These are phyloP conservation scores for Rhizopogon vulgaris DNA, from an alignment of 768 basidiomycete genomes.

Conservation along the genomic window DNA sequence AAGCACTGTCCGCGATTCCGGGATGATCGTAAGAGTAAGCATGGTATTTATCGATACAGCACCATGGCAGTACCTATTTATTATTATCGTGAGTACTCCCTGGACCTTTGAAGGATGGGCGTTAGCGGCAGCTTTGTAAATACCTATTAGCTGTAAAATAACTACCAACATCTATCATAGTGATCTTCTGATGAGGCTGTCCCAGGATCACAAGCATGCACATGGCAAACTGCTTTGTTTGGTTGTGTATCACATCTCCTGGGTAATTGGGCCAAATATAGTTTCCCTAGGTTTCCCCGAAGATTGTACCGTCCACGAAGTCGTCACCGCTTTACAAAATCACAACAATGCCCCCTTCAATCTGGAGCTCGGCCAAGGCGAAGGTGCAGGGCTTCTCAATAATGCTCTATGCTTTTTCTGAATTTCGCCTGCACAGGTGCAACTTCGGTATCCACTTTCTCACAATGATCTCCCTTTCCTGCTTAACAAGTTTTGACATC, in stretches of 20 bases:
- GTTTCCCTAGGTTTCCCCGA: background rate
- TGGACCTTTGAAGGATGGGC: too few relatives aligned
- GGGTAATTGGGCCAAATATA: background rate
- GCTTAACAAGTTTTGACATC: slow-evolving; percentile 1
- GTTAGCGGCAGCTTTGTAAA: too few relatives aligned
- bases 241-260: background rate
- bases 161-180: too few relatives aligned
- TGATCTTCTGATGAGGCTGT: too few relatives aligned
- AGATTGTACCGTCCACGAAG: background rate
- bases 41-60: background rate
- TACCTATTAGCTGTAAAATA: too few relatives aligned
- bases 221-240: background rate
- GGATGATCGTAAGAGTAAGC: background rate
- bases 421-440: slow-evolving; percentile 30
- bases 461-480: background rate
- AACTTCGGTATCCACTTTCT: slow-evolving; percentile 34
- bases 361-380: slow-evolving; percentile 60
- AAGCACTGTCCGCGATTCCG: too few relatives aligned
- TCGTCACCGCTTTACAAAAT: background rate
- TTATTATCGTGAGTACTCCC: too few relatives aligned
- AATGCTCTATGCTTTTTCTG: background rate
- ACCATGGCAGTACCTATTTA: too few relatives aligned
- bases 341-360: slow-evolving; percentile 20
- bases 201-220: too few relatives aligned
- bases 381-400: slow-evolving; percentile 32